Base-by-base conservation (phyloP, 1,284 basidiomycete species). In the Puccinia triticina region DNA sequence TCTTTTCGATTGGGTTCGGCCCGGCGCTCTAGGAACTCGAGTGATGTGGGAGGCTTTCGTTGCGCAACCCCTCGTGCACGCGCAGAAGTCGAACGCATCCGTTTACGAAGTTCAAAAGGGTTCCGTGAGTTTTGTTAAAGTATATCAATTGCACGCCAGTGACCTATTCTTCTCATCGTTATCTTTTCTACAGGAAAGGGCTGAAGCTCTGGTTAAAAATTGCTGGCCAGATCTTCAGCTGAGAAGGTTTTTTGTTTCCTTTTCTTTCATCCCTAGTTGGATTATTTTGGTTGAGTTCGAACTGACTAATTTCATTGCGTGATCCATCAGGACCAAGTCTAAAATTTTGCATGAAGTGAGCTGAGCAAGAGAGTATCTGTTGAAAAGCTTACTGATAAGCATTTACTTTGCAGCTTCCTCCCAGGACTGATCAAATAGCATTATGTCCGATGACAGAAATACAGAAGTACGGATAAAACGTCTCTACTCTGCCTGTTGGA, bases 181-280 rank as follows among this genome's bases (percentile, higher is more conserved):
- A 5, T 2, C 2, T 43, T 74, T 50, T 0, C n/a, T 37, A 46
- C 71, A 81, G 78, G 50, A 53, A 50, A 69, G 78, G 26, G 71
- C 69, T 37, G 1, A 50, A 64, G 78, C 78, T 46, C 46, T 81
- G 69, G 78, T 81, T 4, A 48, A 66, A 12, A 81, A 81, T 14
- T 81, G 78, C 69, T 81, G 78, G 78, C 78, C 78, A 48, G 78
- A 73, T 48, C 78, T 81, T 10, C 78, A 81, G 59, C 59, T 81
- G 23, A 48, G 77, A 34, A 72, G 77, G 77, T 79, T 23, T 55
- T 66, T 73, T 3, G 5, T 59, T 37, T 23, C 11, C 55, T 29
- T 46, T 18, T 55, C 2, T 40, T 59, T 23, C 48, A 26, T 43
- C 37, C 37, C 29, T 48, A 32, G 12, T 37, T 7, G 29, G n/a